These are phyloP conservation scores for Penicillium atrosanguineum DNA, from an alignment of 495 filamentous ascomycete genomes.

Conservation along the genomic window DNA sequence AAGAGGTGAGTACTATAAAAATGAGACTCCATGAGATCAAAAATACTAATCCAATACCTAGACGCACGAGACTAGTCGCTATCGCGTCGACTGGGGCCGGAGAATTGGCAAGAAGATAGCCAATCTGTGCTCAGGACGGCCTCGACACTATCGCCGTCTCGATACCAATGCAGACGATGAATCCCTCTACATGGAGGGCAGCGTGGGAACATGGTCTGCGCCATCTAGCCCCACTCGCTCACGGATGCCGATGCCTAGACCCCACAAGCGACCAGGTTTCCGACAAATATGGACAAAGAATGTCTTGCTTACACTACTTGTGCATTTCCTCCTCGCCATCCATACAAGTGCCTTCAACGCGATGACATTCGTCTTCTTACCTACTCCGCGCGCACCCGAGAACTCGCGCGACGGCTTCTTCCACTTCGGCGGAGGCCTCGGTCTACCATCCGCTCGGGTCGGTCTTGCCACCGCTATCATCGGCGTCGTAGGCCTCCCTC, in stretches of 20 bases:
- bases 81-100: constrained; percentile 50
- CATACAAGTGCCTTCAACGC: constrained; percentile 75
- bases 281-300: constrained; percentile 61
- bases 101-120: constrained; percentile 43
- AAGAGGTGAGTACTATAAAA: constrained; percentile 45
- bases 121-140: constrained; percentile 29
- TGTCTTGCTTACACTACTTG: constrained; percentile 58
- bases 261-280: constrained; percentile 46
- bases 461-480: constrained; percentile 69
- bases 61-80: constrained; percentile 50
- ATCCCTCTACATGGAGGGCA: constrained; percentile 32
- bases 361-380: constrained; percentile 70
- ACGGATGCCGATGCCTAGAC: constrained; percentile 9
- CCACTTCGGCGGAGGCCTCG: constrained; percentile 71
- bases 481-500: constrained; percentile 63
- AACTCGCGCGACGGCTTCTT: constrained; percentile 48
- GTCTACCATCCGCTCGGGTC: constrained; percentile 63
- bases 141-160: constrained; percentile 29
- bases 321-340: constrained; percentile 65
- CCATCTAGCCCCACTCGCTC: constrained; percentile 27
- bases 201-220: constrained; percentile 24
- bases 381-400: constrained; percentile 57
- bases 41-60: constrained; percentile 7
- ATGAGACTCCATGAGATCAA: background rate
- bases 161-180: constrained; percentile 26